Evolutionary conservation across 2,329 filamentous ascomycete genomes (phyloP), one percentile per base, ranked within the genome.

Genomic region (Pseudocercospora musae): DNA sequence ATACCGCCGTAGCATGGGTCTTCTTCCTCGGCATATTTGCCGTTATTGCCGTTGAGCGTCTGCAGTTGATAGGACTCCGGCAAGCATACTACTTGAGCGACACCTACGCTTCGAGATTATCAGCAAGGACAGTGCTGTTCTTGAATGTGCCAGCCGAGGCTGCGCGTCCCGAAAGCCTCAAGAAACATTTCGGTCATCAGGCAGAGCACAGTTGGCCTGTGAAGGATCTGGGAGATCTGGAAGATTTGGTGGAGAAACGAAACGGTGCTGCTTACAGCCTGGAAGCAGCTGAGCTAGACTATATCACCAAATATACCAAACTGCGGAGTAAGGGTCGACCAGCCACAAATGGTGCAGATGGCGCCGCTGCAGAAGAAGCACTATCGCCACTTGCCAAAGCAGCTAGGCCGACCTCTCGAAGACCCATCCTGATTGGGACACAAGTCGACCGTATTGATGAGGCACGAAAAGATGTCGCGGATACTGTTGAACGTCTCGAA

Each of bases 391-490:
- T 71, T 13, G 67, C 69, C 2, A 66, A 65, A 90, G 49, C 62
- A 7, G 58, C 67, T 11, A 61, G 72, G 23, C 92, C 92, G 1
- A 87, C 88, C 2, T 89, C 95, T 71, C 85, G 86, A 33, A 79
- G 87, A 57, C 89, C 88, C 70, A 81, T 84, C 5, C 76, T 96
- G 31, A 82, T 92, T 66, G 89, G 91, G 65, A 85, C 89, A 69
- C 94, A 95, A 75, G 89, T 95, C n/a, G 92, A 98, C 77, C 93
- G 91, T 0, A 96, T 99, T 74, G 87, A 94, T 64, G 96, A 90
- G 85, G 89, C 88, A 63, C 88, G 94, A 44, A 82, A 83, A 1
- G 87, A 92, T 72, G 84, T 97, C 54, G 84, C 87, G 55, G 86
- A 88, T 52, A 82, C 96, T 42, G 86, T 88, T 49, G 89, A 90